These are phyloP conservation scores for Diophrys sp. DNA, from an alignment of 73 alveolate genomes.

Conservation along the genomic window DNA sequence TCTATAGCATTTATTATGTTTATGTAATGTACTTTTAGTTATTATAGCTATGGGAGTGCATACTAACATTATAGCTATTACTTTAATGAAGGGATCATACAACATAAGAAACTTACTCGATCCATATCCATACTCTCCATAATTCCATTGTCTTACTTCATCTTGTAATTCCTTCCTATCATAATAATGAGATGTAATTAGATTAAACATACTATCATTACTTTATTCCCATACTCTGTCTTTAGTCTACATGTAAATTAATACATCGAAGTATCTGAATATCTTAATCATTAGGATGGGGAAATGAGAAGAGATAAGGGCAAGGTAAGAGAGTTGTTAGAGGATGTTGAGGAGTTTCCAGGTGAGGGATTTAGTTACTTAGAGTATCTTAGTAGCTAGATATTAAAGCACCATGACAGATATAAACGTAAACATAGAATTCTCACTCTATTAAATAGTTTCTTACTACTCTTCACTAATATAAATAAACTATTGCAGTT, in stretches of 20 bases:
- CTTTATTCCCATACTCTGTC: background rate
- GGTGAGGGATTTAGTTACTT: background rate
- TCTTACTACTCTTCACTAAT: background rate
- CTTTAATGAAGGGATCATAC: background rate
- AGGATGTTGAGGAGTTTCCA: background rate
- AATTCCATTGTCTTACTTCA: no score
- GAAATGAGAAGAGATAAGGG: background rate
- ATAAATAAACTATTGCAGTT: no score
- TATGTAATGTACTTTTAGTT: no score
- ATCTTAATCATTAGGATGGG: background rate
- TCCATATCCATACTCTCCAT: background rate
- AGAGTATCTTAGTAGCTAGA: background rate
- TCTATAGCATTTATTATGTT: background rate
- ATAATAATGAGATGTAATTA: background rate
- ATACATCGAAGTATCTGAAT: background rate
- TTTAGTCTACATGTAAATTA: background rate
- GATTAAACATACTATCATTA: background rate
- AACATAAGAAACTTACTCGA: background rate
- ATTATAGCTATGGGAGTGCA: background rate
- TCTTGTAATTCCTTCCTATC: background rate
- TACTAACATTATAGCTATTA: background rate
- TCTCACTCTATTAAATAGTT: background rate
- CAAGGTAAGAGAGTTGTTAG: background rate
- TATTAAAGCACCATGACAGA: background rate
- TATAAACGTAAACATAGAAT: background rate